Evolutionary conservation across 2,329 filamentous ascomycete species (phyloP).

Genomic region (Triangularia setosa): DNA sequence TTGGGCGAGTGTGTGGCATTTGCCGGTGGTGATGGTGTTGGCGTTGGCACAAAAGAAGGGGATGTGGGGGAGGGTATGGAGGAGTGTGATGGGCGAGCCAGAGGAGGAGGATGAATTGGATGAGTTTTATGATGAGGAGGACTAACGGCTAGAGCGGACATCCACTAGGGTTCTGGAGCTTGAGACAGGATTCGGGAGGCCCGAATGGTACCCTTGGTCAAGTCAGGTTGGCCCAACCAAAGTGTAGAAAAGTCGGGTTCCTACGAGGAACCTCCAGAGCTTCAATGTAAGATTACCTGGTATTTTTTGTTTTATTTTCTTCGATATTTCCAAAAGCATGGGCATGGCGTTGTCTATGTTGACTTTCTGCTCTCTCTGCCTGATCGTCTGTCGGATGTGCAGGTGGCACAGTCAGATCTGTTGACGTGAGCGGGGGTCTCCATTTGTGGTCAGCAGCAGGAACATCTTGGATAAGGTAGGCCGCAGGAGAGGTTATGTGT

Average conservation of each 20-base stretch:
- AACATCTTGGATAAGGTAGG: not conserved
- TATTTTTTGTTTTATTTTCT: not conserved
- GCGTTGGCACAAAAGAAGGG: slow-evolving; percentile 93
- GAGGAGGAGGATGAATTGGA: slow-evolving; percentile 48
- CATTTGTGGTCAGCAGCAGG: not conserved
- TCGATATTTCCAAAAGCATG: not conserved
- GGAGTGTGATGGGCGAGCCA: slow-evolving; percentile 56
- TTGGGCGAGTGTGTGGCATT: slow-evolving; percentile 97
- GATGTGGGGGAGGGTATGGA: slow-evolving; percentile 80
- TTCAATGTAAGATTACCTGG: slow-evolving; percentile 1
- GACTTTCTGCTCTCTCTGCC: not conserved
- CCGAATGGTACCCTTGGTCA: not conserved
- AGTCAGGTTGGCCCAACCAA: too few relatives aligned
- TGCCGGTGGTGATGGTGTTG: slow-evolving; percentile 84
- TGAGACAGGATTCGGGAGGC: not conserved
- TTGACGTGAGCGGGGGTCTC: not conserved
- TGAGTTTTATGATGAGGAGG: slow-evolving; percentile 36
- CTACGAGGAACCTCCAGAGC: not conserved
- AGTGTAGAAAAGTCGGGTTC: not conserved
- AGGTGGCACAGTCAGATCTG: not conserved
- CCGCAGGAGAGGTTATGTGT: not conserved
- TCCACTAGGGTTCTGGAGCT: not conserved
- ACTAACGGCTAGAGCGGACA: slow-evolving; percentile 36
- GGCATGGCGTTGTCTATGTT: not conserved
- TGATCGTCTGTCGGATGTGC: not conserved